Evolutionary conservation across 139 green algal species (phyloP), one percentile per base, ranked within the genome.

Genomic region (Asterochloris sp.): DNA sequence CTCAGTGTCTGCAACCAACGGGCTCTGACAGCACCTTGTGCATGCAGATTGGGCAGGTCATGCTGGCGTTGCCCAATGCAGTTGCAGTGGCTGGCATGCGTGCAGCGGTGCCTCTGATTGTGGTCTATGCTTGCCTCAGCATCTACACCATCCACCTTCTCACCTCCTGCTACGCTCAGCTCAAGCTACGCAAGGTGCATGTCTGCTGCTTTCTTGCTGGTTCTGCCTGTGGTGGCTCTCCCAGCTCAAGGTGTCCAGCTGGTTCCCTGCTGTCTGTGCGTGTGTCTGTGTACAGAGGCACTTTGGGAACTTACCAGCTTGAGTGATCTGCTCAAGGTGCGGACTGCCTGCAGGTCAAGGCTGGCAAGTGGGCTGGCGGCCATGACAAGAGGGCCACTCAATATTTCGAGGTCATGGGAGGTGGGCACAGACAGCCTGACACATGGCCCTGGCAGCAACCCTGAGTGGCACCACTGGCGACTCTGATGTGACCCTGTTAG

Each of bases 111-210:
- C 79, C 79, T 28, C 69, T 83, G 28, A 66, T 83, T 9, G 62
- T 83, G 16, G 23, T 78, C 23, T 83, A 83, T 26, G 66, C 79
- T 23, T 54, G 78, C 16, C 60, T 78, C 79, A 73, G 47, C 69
- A 83, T 83, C 47, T 83, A 62, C 63, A 83, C 79, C 54, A 75
- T 83, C 0, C 79, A 83, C 60, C 69, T 83, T 10, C 69, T 83
- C 38, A 78, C 54, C 62, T 47, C 79, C 21, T n/a, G 78, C 24
- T 83, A 83, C 60, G 28, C 29, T n/a, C 69, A 83, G 54, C 78
- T 78, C 79, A 78, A 78, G 74, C 23, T 26, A 12, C 68, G 69
- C 23, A 83, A 71, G 69, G 79, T 83, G 60, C 64, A 23, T 60
- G 38, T 0, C 75, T 1, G 38, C 8, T 67, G 12, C 2, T 79